phyloP scores from a whole-genome alignment of 1,284 basidiomycete species.

The Naganishia liquefaciens region DNA sequence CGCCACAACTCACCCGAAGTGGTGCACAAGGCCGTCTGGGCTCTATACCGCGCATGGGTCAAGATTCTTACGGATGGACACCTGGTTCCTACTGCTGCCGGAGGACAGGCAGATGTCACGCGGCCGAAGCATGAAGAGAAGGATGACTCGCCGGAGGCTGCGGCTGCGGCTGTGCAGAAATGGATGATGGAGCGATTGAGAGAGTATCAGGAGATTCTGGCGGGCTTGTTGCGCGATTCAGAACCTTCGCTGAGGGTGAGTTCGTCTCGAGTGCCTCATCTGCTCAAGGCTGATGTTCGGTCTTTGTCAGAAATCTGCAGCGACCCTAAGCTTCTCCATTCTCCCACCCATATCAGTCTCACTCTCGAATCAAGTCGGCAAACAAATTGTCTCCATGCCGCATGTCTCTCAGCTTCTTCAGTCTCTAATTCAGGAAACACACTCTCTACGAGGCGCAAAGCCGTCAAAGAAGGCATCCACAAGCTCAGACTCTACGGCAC shows the following conservation, averaged over 20 bases:
- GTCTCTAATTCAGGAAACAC: conserved; percentile 43
- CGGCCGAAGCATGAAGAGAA: conserved; percentile 14
- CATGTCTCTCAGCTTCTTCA: conserved; percentile 49
- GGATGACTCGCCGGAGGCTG: conserved; percentile 56
- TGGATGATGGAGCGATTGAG: conserved; percentile 75
- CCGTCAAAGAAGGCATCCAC: conserved; percentile 33
- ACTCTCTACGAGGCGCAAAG: conserved; percentile 50
- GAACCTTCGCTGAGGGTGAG: conserved; percentile 66
- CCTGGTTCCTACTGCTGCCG: conserved; percentile 53
- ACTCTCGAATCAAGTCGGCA: conserved; percentile 53
- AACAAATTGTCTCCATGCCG: conserved; percentile 43
- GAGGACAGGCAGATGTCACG: conserved; percentile 29
- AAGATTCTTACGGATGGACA: conserved; percentile 64
- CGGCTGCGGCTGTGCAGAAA: conserved; percentile 65
- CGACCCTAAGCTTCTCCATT: conserved; percentile 78
- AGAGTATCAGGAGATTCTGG: conserved; percentile 66
- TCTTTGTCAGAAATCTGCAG: conserved; percentile 61
- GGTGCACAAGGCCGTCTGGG: conserved; percentile 75
- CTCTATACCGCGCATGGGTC: conserved; percentile 77
- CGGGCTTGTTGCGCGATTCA: conserved; percentile 70
- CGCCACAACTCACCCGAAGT: conserved; percentile 56
- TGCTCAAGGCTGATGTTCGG: conserved; percentile 11
- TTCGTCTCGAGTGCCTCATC: conserved; percentile 16
- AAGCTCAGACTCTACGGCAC: background rate
- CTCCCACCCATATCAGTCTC: conserved; percentile 73